Percentiles rank a stretch among this genome's conserved stretches.
Conservation (phyloP, 2,329 filamentous ascomycete species). For the Clarireedia hainanense region DNA sequence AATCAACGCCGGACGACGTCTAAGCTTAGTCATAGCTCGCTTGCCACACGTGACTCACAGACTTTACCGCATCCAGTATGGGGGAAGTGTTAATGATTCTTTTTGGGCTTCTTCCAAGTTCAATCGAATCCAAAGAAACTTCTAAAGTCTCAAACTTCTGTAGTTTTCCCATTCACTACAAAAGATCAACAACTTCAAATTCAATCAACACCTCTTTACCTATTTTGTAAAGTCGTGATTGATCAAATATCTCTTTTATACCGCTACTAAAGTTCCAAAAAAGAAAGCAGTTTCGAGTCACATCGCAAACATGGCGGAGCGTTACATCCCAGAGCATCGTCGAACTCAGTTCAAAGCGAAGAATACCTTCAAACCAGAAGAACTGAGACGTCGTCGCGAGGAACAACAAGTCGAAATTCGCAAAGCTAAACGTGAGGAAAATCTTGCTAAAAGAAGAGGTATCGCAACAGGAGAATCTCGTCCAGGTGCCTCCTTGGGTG, state of each 20-base stretch:
- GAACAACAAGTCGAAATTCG: constrained; percentile 99
- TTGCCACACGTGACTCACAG: not conserved
- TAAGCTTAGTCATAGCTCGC: not conserved
- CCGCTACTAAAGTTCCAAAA: constrained; percentile 8
- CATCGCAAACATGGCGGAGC: constrained; percentile 70
- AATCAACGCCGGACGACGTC: not conserved
- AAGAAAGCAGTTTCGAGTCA: constrained; percentile 7
- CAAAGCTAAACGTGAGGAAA: constrained; percentile 98
- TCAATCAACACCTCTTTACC: constrained; percentile 13
- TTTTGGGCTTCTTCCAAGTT: constrained; percentile 7
- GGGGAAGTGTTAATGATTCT: constrained; percentile 2
- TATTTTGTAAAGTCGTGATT: constrained; percentile 4
- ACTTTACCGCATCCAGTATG: constrained; percentile 4
- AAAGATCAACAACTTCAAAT: not conserved
- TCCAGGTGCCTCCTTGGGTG: constrained; percentile 74
- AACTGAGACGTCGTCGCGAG: constrained; percentile 94
- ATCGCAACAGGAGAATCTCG: constrained; percentile 73
- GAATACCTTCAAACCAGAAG: constrained; percentile 97
- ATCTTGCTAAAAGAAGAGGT: constrained; percentile 94
- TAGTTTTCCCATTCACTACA: constrained; percentile 7
- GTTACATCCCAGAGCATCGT: constrained; percentile 98
- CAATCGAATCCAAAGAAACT: constrained; percentile 6
- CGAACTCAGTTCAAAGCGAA: constrained; percentile 99
- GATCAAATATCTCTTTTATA: not conserved
- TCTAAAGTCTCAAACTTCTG: constrained; percentile 8